Base-by-base conservation (phyloP, 2,329 filamentous ascomycete species). In the Colletotrichum acutatum region DNA sequence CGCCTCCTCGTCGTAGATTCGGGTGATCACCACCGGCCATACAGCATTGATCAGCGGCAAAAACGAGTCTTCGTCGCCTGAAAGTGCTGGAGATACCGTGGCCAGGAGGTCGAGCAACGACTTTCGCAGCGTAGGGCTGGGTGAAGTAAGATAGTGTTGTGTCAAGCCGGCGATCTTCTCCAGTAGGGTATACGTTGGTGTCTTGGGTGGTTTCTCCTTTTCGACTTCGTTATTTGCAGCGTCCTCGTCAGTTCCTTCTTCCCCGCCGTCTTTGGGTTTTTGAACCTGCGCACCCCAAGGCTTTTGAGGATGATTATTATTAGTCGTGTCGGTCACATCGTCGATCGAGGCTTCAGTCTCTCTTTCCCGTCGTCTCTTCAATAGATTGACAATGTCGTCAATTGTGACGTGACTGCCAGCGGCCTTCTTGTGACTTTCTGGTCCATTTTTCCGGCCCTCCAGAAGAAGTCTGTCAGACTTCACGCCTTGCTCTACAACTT, bases 101-200 rank as follows among this genome's bases (percentile, higher is more conserved):
- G 88, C 85, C 14, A 98, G 89, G 6, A 98, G 90, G 19, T 90
- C 89, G 11, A 99, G 89, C 4, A 99, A 88, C 0, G 93, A 94
- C 34, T 91, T 91, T 53, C 96, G 92, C 9, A 99, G 88, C 12
- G 90, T 89, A 0, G 95, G 91, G 0, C 95, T 95, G 0, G 94
- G 92, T 0, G 95, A 95, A 6, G 96, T 95, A 12, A 99, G 89
- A 81, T 98, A 97, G 80, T 98, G 92, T 78, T 98, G 95, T 5
- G 95, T 96, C 1, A 97, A 90, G 61, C 90, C 90, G 28, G 95
- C 91, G 69, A 99, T 97, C 70, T 92, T 92, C 42, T 95, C 88
- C 4, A 98, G 89, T 12, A 98, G 88, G n/a, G 87, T 87, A 81
- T 97, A 97, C 0, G 94, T 94, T 76, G 93, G 93, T 58, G 93